phyloP scores from a whole-genome alignment of 2,329 filamentous ascomycete species.

The Colletotrichum sp. region DNA sequence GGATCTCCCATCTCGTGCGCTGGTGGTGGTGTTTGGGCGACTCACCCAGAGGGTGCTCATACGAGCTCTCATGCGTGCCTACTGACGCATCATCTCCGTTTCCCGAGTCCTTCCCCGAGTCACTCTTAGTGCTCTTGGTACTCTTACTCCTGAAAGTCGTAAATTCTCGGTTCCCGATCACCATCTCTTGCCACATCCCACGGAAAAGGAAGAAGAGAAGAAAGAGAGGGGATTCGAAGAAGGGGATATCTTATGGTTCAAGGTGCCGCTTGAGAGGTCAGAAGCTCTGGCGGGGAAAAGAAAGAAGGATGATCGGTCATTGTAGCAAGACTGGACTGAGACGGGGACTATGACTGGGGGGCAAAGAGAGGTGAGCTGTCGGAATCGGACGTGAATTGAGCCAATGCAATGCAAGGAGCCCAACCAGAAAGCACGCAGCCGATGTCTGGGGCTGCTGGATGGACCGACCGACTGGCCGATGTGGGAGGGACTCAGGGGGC shows the following conservation, averaged over 20 bases:
- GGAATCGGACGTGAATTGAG: not conserved
- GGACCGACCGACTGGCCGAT: not conserved
- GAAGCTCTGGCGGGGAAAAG: conserved; percentile 12
- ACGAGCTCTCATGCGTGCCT: conserved; percentile 20
- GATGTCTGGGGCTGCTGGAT: conserved; percentile 1
- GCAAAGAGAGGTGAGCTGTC: conserved; percentile 8
- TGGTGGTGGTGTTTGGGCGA: not conserved
- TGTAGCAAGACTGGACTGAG: not conserved
- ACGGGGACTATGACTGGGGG: conserved; percentile 5
- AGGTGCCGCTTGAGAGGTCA: not conserved
- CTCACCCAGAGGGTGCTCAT: conserved; percentile 20
- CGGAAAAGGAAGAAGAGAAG: not conserved
- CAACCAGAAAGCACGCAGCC: not conserved
- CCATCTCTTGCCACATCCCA: conserved; percentile 22
- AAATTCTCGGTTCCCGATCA: conserved; percentile 21
- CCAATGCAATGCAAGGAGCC: conserved; percentile 1
- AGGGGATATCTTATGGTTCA: not conserved
- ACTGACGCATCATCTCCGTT: conserved; percentile 21
- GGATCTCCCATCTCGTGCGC: not conserved
- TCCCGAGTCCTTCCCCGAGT: conserved; percentile 20
- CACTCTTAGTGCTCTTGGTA: conserved; percentile 22
- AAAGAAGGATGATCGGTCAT: conserved; percentile 8
- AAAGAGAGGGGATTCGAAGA: not conserved
- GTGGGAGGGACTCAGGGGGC: not conserved
- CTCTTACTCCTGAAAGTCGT: conserved; percentile 20